phyloP scores from a whole-genome alignment of 352 stramenopile species.

The Phytophthora sojae region DNA sequence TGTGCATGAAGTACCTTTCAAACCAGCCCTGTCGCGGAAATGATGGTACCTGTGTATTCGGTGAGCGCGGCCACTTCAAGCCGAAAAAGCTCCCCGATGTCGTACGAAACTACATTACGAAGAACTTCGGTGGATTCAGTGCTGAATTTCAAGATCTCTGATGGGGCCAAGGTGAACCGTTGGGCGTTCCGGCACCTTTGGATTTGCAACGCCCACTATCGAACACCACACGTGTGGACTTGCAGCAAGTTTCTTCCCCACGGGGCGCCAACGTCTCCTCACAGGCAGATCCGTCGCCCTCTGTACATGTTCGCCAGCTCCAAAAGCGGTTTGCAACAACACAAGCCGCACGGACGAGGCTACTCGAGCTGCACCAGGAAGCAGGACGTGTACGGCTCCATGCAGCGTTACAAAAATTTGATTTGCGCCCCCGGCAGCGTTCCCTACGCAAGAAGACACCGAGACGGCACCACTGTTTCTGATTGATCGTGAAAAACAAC shows the following conservation, averaged over 20 bases:
- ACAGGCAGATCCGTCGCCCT: neutral
- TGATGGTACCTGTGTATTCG: neutral
- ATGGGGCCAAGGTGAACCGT: neutral
- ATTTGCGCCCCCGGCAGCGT: neutral
- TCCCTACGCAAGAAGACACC: neutral
- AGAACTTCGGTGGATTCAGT: neutral
- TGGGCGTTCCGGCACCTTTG: neutral
- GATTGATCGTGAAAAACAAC: constrained; percentile 1
- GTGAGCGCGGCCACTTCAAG: neutral
- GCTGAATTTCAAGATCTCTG: neutral
- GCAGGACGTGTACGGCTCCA: neutral
- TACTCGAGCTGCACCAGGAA: neutral
- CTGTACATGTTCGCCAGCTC: neutral
- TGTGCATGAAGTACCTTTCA: neutral
- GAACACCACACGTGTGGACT: neutral
- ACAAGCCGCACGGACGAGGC: neutral
- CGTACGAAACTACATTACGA: neutral
- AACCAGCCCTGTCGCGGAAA: neutral
- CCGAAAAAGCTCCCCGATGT: neutral
- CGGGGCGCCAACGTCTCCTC: neutral
- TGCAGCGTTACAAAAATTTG: neutral
- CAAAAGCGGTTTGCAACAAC: neutral
- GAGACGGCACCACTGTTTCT: neutral
- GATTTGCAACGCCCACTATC: neutral
- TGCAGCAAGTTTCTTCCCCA: neutral